Base-by-base conservation (phyloP, 2,329 filamentous ascomycete genomes). In the Phialocephala sp. region DNA sequence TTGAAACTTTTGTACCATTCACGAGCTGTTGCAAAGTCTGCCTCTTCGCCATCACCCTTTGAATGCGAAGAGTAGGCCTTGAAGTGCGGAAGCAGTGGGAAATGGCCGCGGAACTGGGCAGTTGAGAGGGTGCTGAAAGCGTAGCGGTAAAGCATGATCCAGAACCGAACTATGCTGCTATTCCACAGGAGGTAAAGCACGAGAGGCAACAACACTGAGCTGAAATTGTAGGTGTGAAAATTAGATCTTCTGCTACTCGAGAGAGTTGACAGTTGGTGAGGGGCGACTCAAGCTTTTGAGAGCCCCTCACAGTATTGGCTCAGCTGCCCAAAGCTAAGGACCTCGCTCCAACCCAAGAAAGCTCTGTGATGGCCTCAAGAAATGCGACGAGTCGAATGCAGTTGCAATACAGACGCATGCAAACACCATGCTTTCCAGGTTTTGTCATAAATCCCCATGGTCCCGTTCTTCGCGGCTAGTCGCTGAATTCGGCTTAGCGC, bases 1-100 rank as follows among this genome's bases (percentile, higher is more conserved):
- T 69, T 71, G 62, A 76, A 76, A 1, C 20, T 59, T 22, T 57
- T 52, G 41, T 67, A 72, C 76, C 76, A 77, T 55, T 72, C 60
- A 47, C 76, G 69, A 24, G 74, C 75, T 37, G 65, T 68, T 27
- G 73, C 66, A 32, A 73, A 62, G 18, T 75, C 74, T 1, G 67
- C 63, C 24, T 67, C 71, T 43, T 72, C 69, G 36, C 47, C 50
- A 8, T 61, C 63, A 56, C 50, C 61, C 20, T 14, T 60, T 59
- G 64, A 64, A 15, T 60, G 61, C 43, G 68, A 69, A 6, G 72
- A 73, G 62, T 72, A 72, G 4, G 66, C 9, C 63, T 62, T 71
- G 14, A n/a, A 60, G 47, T 45, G 63, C n/a, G 61, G 59, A 1
- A 69, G 27, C 24, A 64, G 43, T 9, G 47, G 24, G 24, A 68